Base-by-base conservation (phyloP, 2,329 filamentous ascomycete species). In the Fusarium globosum region DNA sequence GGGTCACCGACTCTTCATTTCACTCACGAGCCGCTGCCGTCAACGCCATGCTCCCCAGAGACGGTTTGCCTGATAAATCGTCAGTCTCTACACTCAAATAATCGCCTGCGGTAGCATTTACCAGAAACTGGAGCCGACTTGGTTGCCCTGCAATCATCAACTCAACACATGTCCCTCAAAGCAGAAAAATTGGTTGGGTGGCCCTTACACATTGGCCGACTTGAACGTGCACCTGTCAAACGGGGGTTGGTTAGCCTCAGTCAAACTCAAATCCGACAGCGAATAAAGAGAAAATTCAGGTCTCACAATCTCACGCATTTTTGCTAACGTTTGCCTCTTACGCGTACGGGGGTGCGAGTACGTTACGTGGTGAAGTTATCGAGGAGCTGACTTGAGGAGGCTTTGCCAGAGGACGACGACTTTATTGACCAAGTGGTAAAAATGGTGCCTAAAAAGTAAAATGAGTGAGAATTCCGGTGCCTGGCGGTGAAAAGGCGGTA, bases 101-200 rank as follows among this genome's bases (percentile, higher is more conserved):
- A 36, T 48, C 28, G 15, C 21, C 10, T 18, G 45, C 15, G 28
- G 23, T 28, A 10, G 23, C 12, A 43, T 28, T 11, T 52, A 73
- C 71, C 96, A 99, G 91, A 99, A 99, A 87, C 96, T 96, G 89
- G 96, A 96, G 95, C 96, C 96, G 81, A 98, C 97, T 94, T 99
- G 96, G 93, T 99, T 98, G 91, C 96, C 96, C 96, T 98, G 81
- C 64, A 71, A 79, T 65, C 63, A 67, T 67, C 43, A 67, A 65
- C 46, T 69, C 67, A 69, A 58, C 52, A 73, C 56, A 55, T 70
- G 23, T 57, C 48, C 64, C 61, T 55, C 67, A 58, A 53, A 35
- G 10, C 33, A 55, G 69, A 68, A 66, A 65, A 65, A 45, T 43
- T 81, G 87, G 79, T 85, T 82, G 79, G 46, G 58, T 30, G 71